phyloP scores from a whole-genome alignment of 1,139 yeast genomes.

The Yamadazyma trypodendri region DNA sequence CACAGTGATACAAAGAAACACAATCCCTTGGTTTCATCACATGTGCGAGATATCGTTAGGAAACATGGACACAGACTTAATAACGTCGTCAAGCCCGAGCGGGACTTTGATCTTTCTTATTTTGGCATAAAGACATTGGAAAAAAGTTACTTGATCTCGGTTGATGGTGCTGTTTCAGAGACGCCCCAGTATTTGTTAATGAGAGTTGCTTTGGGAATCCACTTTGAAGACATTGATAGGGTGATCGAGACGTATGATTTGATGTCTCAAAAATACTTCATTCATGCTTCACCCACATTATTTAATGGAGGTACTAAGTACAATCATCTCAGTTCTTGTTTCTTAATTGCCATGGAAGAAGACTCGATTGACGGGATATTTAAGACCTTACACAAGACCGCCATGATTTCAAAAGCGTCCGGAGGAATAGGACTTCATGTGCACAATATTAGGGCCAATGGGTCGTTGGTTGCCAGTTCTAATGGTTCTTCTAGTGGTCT shows the following conservation, averaged over 20 bases:
- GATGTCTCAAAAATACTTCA: constrained; percentile 52
- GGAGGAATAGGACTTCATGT: constrained; percentile 62
- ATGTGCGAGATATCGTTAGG: constrained; percentile 29
- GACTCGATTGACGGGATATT: constrained; percentile 61
- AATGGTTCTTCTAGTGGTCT: constrained; percentile 58
- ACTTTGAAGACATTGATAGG: constrained; percentile 35
- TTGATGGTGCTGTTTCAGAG: constrained; percentile 38
- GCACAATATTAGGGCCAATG: constrained; percentile 51
- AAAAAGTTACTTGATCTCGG: constrained; percentile 43
- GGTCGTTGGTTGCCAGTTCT: constrained; percentile 51
- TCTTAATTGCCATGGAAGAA: constrained; percentile 55
- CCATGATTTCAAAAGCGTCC: constrained; percentile 56
- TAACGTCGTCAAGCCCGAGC: constrained; percentile 29
- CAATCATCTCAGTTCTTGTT: constrained; percentile 53
- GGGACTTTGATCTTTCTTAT: constrained; percentile 46
- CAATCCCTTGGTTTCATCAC: constrained; percentile 14
- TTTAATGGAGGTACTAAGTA: constrained; percentile 53
- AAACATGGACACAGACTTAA: constrained; percentile 35
- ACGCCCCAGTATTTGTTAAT: constrained; percentile 52
- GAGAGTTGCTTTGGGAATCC: constrained; percentile 56
- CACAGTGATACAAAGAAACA: constrained; percentile 14
- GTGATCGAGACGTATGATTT: constrained; percentile 50
- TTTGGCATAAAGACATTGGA: constrained; percentile 56
- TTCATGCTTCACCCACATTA: constrained; percentile 57
- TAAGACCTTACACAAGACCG: constrained; percentile 53